These are phyloP conservation scores for Termitomyces sp. DNA, from an alignment of 1,284 basidiomycete species.

Conservation along the genomic window DNA sequence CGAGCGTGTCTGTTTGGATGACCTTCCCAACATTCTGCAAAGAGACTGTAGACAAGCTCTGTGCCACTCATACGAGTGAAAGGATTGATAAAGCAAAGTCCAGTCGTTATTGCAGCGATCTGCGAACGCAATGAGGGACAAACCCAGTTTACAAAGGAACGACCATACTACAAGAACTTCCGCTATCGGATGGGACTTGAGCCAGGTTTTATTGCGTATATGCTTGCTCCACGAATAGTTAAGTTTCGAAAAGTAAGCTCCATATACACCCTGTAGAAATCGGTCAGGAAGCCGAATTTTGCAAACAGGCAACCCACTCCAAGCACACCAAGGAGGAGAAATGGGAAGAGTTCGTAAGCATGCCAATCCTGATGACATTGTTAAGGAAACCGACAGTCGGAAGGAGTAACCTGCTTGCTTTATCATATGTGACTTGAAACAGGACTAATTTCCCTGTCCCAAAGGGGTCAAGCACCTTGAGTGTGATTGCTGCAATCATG, in stretches of 20 bases:
- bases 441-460: slow-evolving; percentile 80
- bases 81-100: slow-evolving; percentile 84
- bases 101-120: slow-evolving; percentile 75
- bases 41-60: slow-evolving; percentile 90
- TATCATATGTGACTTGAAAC: slow-evolving; percentile 89
- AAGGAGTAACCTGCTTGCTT: slow-evolving; percentile 34
- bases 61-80: slow-evolving; percentile 94
- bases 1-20: slow-evolving; percentile 54
- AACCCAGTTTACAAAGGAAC: neutral
- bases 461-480: slow-evolving; percentile 90
- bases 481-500: slow-evolving; percentile 86
- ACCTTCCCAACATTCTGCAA: slow-evolving; percentile 73
- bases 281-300: slow-evolving; percentile 8
- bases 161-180: slow-evolving; percentile 75
- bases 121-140: slow-evolving; percentile 23
- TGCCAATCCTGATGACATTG: slow-evolving; percentile 73
- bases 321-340: slow-evolving; percentile 81
- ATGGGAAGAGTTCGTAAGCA: slow-evolving; percentile 78
- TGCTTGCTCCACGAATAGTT: slow-evolving; percentile 87
- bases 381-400: neutral
- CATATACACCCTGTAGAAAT: slow-evolving; percentile 74
- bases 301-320: slow-evolving; percentile 48
- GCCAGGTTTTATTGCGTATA: slow-evolving; percentile 78
- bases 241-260: slow-evolving; percentile 89
- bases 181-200: slow-evolving; percentile 73